Base-by-base conservation (phyloP, 2,329 filamentous ascomycete species). In the Talaromyces sp. region DNA sequence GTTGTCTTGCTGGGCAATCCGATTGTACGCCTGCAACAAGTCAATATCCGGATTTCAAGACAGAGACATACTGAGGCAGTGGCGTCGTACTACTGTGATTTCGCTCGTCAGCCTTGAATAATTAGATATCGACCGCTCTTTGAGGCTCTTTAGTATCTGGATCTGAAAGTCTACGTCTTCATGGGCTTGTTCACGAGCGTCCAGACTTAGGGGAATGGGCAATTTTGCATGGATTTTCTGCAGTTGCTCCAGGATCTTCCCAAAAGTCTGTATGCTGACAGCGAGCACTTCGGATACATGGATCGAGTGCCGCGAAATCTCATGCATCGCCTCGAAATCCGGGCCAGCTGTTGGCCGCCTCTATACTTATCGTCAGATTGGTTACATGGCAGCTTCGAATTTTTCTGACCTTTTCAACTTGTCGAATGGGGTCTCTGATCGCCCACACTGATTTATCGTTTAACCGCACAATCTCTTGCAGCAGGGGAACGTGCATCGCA, bases 71-170 rank as follows among this genome's bases (percentile, higher is more conserved):
- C n/a, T n/a, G n/a, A n/a, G n/a, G n/a, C n/a, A n/a, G n/a, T n/a
- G n/a, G n/a, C n/a, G n/a, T n/a, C 59, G 14, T 55, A 61, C 59
- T 32, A 61, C 55, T n/a, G 53, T 54, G 19, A 58, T 58, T 35
- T 61, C 59, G 54, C 55, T 58, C 11, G 27, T 55, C 41, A 61
- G 26, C 21, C 59, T 53, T 7, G 59, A 58, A 32, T 61, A 52
- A 35, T 61, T 61, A 26, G 59, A 61, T 14, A 58, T 43, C n/a
- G 59, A 61, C 14, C 59, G 38, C 31, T 61, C 59, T 14, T 56
- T 61, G 38, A 61, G 19, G 50, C 59, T 61, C n/a, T 55, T 58
- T 24, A 61, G 51, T 56, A 61, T 61, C 27, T 61, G 59, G 41
- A 61, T 61, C 24, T 61, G 59, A 14, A 61, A 61, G 29, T 61